Conservation (phyloP, 306 rosid genomes). For the Cercis canadensis region DNA sequence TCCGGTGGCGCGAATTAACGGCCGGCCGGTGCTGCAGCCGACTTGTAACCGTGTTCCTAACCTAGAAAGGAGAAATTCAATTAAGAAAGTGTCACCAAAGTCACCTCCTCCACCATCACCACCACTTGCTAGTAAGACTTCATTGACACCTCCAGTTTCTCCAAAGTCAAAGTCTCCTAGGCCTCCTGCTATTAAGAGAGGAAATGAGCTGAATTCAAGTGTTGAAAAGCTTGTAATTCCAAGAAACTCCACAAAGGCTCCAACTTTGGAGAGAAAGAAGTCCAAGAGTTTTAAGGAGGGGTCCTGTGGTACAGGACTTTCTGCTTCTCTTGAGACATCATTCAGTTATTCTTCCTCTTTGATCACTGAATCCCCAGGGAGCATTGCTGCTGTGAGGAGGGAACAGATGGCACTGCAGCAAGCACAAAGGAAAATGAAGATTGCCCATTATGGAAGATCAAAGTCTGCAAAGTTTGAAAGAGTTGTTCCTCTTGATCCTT, state of each 20-base stretch:
- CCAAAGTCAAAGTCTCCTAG: constrained; percentile 83
- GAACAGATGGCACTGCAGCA: constrained; percentile 91
- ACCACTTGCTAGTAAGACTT: constrained; percentile 45
- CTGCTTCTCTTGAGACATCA: constrained; percentile 56
- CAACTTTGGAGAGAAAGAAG: constrained; percentile 78
- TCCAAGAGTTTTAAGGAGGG: constrained; percentile 86
- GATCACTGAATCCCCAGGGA: constrained; percentile 94
- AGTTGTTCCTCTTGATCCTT: constrained; percentile 58
- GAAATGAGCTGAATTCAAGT: constrained; percentile 68
- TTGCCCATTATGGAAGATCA: constrained; percentile 97
- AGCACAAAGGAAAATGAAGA: constrained; percentile 87
- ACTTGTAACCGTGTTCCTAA: constrained; percentile 75
- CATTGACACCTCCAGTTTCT: constrained; percentile 63
- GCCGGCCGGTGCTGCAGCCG: constrained; percentile 90
- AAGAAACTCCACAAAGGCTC: constrained; percentile 51
- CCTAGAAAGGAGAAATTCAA: constrained; percentile 68
- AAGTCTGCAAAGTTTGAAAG: constrained; percentile 86
- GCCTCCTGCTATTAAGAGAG: constrained; percentile 76
- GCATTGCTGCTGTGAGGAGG: constrained; percentile 92
- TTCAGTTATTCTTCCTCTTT: constrained; percentile 76
- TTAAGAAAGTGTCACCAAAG: constrained; percentile 62
- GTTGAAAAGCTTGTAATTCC: constrained; percentile 69
- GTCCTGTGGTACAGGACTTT: constrained; percentile 26
- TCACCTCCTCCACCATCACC: constrained; percentile 50
- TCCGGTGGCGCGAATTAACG: constrained; percentile 61